Conservation (phyloP, 2,329 filamentous ascomycete species). For the Fusarium humuli region DNA sequence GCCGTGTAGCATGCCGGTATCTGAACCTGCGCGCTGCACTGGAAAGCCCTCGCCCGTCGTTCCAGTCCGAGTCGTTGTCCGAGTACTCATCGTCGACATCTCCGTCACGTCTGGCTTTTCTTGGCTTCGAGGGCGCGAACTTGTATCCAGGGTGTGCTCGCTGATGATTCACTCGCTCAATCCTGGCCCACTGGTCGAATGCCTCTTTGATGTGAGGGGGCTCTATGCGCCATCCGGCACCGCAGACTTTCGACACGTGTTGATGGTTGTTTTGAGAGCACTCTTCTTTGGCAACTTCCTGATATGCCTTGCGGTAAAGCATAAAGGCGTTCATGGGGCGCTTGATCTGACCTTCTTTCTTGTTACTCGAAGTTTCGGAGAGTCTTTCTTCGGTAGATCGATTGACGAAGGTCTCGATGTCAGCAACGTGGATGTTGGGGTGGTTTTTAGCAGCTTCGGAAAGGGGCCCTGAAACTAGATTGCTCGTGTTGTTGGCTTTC, state of each 20-base stretch:
- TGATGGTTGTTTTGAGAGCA: conserved; percentile 93
- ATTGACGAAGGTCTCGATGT: conserved; percentile 85
- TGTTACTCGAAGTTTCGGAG: conserved; percentile 72
- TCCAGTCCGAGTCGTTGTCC: conserved; percentile 43
- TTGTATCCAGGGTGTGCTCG: conserved; percentile 92
- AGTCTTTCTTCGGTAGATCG: conserved; percentile 74
- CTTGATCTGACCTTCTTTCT: conserved; percentile 82
- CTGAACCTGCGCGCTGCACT: conserved; percentile 16
- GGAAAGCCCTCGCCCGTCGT: conserved; percentile 11
- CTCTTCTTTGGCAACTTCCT: conserved; percentile 85
- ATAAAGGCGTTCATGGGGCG: conserved; percentile 98
- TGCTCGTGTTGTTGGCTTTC: conserved; percentile 45
- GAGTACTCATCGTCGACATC: conserved; percentile 29
- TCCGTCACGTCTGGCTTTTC: conserved; percentile 55
- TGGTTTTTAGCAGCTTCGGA: conserved; percentile 76
- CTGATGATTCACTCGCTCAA: conserved; percentile 87
- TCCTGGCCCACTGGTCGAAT: conserved; percentile 82
- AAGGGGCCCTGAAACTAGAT: conserved; percentile 71
- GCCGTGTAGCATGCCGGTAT: conserved; percentile 28
- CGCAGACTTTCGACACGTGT: conserved; percentile 87
- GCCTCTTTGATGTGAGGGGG: conserved; percentile 75
- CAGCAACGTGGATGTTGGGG: conserved; percentile 71
- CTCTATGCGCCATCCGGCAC: conserved; percentile 87
- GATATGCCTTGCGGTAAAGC: conserved; percentile 93
- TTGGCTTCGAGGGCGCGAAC: conserved; percentile 84